A percentile compares a stretch with the other conserved stretches of the same genome.
These are phyloP conservation scores for Orbilia brochopaga DNA, from an alignment of 2,329 filamentous ascomycete species.

Conservation along the genomic window DNA sequence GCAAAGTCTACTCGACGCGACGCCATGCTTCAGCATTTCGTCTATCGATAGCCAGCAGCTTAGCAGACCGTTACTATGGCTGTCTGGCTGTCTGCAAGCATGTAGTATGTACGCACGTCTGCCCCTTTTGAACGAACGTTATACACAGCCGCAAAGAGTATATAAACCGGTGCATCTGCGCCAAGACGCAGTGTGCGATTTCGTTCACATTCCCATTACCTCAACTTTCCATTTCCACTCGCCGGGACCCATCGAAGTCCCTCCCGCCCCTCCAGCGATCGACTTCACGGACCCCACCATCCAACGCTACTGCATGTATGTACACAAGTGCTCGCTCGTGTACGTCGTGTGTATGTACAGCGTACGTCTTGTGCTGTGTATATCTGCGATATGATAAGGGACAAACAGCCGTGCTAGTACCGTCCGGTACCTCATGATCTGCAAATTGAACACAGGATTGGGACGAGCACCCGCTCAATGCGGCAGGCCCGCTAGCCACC, in stretches of 20 bases:
- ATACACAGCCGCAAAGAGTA: too few relatives aligned
- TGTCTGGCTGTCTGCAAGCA: not conserved
- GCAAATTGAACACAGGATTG: not conserved
- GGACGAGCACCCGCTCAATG: not conserved
- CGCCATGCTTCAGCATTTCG: too few relatives aligned
- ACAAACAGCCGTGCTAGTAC: not conserved
- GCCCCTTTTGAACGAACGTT: too few relatives aligned
- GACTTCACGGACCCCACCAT: not conserved
- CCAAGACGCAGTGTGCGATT: too few relatives aligned
- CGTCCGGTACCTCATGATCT: too few relatives aligned
- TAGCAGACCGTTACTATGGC: not conserved
- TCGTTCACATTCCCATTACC: too few relatives aligned
- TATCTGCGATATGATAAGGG: not conserved
- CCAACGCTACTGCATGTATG: not conserved
- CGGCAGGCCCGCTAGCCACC: conserved; percentile 1
- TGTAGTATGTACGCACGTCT: not conserved
- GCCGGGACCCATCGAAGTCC: too few relatives aligned
- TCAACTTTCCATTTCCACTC: too few relatives aligned
- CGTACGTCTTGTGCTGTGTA: not conserved
- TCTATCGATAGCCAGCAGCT: not conserved
- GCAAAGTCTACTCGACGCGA: too few relatives aligned
- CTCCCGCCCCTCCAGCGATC: not conserved
- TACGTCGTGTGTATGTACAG: too few relatives aligned
- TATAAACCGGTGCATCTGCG: too few relatives aligned
- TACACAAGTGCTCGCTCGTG: too few relatives aligned